phyloP scores from a whole-genome alignment of 2,329 filamentous ascomycete genomes.

The Fusarium graminum region DNA sequence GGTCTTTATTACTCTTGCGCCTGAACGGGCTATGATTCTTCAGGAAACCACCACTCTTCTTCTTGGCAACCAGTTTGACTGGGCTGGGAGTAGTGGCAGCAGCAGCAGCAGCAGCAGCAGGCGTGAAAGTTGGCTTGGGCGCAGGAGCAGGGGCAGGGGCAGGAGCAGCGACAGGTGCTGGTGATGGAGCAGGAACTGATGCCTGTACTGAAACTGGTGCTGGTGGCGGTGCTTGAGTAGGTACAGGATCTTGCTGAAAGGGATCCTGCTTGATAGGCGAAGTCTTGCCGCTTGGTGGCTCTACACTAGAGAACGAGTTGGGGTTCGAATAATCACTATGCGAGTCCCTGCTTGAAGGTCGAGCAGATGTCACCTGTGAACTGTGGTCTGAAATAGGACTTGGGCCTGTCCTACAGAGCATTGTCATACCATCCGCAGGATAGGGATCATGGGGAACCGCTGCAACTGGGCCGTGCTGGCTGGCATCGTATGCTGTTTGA shows the following conservation, averaged over 20 bases:
- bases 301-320: conserved; percentile 88
- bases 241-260: conserved; percentile 21
- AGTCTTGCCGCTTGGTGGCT: conserved; percentile 78
- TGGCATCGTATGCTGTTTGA: conserved; percentile 57
- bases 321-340: conserved; percentile 92
- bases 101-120: not conserved
- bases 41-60: conserved; percentile 89
- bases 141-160: not conserved
- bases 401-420: conserved; percentile 87
- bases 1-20: conserved; percentile 87
- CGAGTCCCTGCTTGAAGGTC: conserved; percentile 87
- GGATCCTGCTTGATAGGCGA: conserved; percentile 78
- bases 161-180: conserved; percentile 1
- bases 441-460: conserved; percentile 92
- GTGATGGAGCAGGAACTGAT: not conserved
- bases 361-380: conserved; percentile 68
- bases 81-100: conserved; percentile 54
- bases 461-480: conserved; percentile 72
- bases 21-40: conserved; percentile 93
- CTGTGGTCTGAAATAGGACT: conserved; percentile 70
- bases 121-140: not conserved
- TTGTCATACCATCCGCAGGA: conserved; percentile 95
- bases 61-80: conserved; percentile 76
- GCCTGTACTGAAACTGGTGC: not conserved
- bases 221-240: not conserved